Conservation (phyloP, 495 filamentous ascomycete species). For the Talaromyces nanjingensis region DNA sequence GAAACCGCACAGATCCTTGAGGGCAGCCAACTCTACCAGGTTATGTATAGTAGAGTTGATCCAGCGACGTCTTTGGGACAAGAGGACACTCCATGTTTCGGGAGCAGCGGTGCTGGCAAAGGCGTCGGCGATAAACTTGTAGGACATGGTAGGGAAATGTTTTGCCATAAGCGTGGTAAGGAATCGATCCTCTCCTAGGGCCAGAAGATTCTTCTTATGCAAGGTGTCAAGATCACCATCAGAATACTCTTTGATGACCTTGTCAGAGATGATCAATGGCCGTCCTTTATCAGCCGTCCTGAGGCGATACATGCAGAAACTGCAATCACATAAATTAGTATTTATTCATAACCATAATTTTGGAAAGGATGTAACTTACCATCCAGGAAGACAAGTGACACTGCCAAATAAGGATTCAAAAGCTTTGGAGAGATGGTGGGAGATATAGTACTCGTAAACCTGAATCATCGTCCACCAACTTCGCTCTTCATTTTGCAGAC, state of each 20-base stretch:
- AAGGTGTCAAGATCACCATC: constrained; percentile 86
- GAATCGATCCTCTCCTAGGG: constrained; percentile 95
- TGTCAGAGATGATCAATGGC: constrained; percentile 85
- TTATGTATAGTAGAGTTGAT: constrained; percentile 99
- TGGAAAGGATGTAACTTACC: constrained; percentile 50
- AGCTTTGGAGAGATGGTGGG: constrained; percentile 86
- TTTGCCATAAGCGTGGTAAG: constrained; percentile 97
- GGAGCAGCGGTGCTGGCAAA: constrained; percentile 90
- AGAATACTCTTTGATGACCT: constrained; percentile 79
- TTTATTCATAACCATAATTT: neutral
- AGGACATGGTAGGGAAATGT: constrained; percentile 90
- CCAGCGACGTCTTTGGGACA: constrained; percentile 95
- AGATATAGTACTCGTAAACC: constrained; percentile 98
- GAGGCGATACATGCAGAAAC: constrained; percentile 98
- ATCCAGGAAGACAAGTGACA: constrained; percentile 96
- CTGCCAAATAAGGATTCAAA: constrained; percentile 94
- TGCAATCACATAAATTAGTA: constrained; percentile 23
- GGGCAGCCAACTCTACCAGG: constrained; percentile 74
- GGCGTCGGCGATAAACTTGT: constrained; percentile 91
- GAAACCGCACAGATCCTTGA: constrained; percentile 94
- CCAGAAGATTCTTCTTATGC: constrained; percentile 96
- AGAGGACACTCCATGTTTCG: constrained; percentile 82
- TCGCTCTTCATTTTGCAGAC: constrained; percentile 86
- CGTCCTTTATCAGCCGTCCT: constrained; percentile 87
- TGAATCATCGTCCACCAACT: constrained; percentile 99